Conservation (phyloP, 345 rosid genomes). For the Balakata baccata region DNA sequence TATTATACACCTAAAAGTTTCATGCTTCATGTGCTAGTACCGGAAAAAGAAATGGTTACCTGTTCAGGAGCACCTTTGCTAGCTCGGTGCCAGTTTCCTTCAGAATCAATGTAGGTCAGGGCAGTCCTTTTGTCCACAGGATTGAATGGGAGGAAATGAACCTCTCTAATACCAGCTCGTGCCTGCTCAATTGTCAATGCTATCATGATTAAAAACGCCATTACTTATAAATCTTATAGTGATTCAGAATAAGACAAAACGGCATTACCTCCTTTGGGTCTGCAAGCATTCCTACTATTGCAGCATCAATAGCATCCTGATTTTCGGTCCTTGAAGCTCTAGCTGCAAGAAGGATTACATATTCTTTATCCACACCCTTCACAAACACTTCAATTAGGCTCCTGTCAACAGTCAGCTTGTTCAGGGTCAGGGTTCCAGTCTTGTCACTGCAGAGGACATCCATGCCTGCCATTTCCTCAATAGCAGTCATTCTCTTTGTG, state of each 20-base stretch:
- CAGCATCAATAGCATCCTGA: slow-evolving; percentile 90
- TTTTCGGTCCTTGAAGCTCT: slow-evolving; percentile 87
- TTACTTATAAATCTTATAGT: neutral
- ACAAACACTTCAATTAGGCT: slow-evolving; percentile 67
- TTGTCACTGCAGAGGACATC: slow-evolving; percentile 93
- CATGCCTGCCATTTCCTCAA: slow-evolving; percentile 96
- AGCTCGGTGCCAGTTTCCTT: slow-evolving; percentile 76
- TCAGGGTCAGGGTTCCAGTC: slow-evolving; percentile 82
- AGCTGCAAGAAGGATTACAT: slow-evolving; percentile 73
- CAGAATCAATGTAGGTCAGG: slow-evolving; percentile 67
- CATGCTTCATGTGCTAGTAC: neutral
- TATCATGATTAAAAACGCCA: neutral
- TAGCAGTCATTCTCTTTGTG: slow-evolving; percentile 95
- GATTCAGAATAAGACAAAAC: neutral
- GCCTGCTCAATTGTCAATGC: slow-evolving; percentile 44
- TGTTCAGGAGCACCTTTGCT: slow-evolving; percentile 97
- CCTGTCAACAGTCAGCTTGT: slow-evolving; percentile 76
- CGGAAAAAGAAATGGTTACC: slow-evolving; percentile 34
- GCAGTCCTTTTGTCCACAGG: slow-evolving; percentile 95
- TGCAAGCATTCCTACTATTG: slow-evolving; percentile 91
- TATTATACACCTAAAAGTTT: neutral
- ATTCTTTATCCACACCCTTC: slow-evolving; percentile 69
- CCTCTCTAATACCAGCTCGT: slow-evolving; percentile 64
- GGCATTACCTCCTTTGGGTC: slow-evolving; percentile 80
- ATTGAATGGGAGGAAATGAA: slow-evolving; percentile 86